A percentile compares a stretch with the other conserved stretches of the same genome.
Conservation (phyloP, 129 eudicot genomes). For the Ambrosia artemisiifolia region DNA sequence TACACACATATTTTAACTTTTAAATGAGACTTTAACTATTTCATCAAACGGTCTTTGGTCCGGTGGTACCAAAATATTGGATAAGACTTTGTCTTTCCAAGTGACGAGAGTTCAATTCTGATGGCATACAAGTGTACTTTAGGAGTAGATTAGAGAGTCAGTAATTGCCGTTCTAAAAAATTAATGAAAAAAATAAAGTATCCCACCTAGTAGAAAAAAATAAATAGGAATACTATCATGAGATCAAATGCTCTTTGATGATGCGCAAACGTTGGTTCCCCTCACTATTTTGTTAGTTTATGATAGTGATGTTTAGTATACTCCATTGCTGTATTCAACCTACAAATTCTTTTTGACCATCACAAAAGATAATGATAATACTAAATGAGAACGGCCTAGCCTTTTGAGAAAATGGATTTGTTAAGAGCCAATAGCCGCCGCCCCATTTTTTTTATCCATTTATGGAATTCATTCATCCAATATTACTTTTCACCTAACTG, state of each 20-base stretch:
- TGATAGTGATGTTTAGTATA: not conserved
- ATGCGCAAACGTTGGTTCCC: no score
- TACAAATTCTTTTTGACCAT: not conserved
- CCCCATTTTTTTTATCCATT: not conserved
- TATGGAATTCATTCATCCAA: not conserved
- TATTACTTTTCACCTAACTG: slow-evolving; percentile 6
- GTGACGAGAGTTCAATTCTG: no score
- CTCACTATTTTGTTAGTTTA: not conserved
- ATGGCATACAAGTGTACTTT: no score
- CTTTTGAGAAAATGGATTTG: slow-evolving; percentile 14
- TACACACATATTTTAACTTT: no score
- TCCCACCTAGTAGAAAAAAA: no score
- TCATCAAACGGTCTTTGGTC: no score
- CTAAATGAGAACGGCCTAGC: not conserved
- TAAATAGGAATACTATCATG: not conserved
- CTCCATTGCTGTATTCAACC: not conserved
- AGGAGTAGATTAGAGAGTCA: no score
- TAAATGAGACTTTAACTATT: no score
- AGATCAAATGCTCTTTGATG: not conserved
- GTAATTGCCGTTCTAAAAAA: no score
- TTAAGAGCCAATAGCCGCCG: slow-evolving; percentile 40
- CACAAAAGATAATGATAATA: not conserved
- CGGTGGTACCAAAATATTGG: no score
- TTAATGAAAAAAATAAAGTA: no score
- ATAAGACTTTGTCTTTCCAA: no score